A percentile compares a stretch with the other conserved stretches of the same genome.
phyloP scores from a whole-genome alignment of 208 protist species.

The Leishmania turanica region DNA sequence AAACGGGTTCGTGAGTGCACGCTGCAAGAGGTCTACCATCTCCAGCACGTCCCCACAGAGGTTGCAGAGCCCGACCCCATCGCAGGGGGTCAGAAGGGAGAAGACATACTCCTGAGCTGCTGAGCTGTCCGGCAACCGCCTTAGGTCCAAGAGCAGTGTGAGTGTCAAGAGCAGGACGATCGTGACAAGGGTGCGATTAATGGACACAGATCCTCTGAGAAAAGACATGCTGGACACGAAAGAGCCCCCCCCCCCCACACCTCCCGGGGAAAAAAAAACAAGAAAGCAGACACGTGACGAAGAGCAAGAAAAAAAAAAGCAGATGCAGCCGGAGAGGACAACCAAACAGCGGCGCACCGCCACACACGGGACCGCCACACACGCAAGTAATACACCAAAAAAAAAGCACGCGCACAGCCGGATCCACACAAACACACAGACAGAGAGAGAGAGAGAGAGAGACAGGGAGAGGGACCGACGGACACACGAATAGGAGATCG shows the following conservation, averaged over 20 bases:
- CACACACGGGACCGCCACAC: neutral
- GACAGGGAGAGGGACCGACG: neutral
- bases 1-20: conserved; percentile 14
- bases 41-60: conserved; percentile 39
- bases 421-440: neutral
- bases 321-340: neutral
- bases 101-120: conserved; percentile 33
- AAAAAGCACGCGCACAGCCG: neutral
- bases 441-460: neutral
- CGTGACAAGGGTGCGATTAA: conserved; percentile 11
- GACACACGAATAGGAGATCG: neutral
- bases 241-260: neutral
- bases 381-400: neutral
- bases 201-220: neutral
- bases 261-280: neutral
- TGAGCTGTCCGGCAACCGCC: conserved; percentile 18
- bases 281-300: neutral
- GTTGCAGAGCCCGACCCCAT: conserved; percentile 22
- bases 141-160: conserved; percentile 16
- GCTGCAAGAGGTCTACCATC: conserved; percentile 31
- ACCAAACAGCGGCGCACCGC: neutral
- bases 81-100: conserved; percentile 19
- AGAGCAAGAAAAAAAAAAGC: neutral
- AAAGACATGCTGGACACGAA: conserved; percentile 1
- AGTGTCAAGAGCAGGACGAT: conserved; percentile 23